Evolutionary conservation across 306 rosid species (phyloP), one percentile per base, ranked within the genome.

Genomic region (Cercis canadensis): DNA sequence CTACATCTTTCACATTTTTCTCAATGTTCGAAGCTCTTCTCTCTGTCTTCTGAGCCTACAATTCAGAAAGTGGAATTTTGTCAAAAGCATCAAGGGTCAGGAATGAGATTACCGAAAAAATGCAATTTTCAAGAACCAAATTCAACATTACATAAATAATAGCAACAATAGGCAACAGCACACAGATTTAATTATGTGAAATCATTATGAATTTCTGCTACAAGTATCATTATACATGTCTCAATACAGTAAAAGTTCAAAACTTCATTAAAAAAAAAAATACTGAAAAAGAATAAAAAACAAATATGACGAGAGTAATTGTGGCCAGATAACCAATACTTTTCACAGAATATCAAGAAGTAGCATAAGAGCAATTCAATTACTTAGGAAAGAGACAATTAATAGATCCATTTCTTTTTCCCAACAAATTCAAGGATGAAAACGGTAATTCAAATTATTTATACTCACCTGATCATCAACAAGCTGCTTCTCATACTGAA

Each of bases 401-500:
- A 13, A 49, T 21, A 34, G 11, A 69, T 33, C 12, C 10, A 7
- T 39, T 50, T 37, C 68, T 33, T 12, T 46, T 57, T 17, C 59
- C 45, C 50, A 37, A 10, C 17, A 70, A 64, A 52, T 31, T 65
- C n/a, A 64, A 55, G 66, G 54, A 9, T 49, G 46, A 46, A 15
- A 57, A 59, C 5, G 45, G 55, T 37, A 70, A 55, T 13, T 41
- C 44, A 60, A 41, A 62, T 16, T 9, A 68, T 59, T 52, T 49
- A 76, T 62, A 80, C 94, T 85, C 40, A 94, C 98, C 94, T 83
- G 89, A 33, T 82, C 83, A 70, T 85, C 87, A 56, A 65, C 83
- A 81, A 84, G 82, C 68, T 88, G 86, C 78, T 86, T 88, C 85
- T 83, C 92, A 57, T 84, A 86, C 88, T 91, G 92, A 50, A 80